A percentile compares a stretch with the other conserved stretches of the same genome.
Evolutionary conservation across 75 land plant genomes (phyloP).

Genomic region (Selaginella moellendorffii): DNA sequence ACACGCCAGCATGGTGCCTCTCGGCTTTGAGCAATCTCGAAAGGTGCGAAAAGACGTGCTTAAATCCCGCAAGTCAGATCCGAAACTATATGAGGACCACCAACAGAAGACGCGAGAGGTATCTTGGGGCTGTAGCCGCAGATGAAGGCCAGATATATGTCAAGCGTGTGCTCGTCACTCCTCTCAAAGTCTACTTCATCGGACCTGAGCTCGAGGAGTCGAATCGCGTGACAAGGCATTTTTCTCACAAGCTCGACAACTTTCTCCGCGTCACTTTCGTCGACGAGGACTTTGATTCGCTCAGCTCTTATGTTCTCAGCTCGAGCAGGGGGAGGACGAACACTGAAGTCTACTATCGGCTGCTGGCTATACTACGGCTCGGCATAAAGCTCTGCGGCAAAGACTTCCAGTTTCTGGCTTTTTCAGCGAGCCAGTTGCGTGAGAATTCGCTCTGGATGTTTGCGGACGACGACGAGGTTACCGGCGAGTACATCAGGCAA

Average conservation of each 20-base stretch:
- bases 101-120: neutral
- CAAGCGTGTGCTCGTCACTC: slow-evolving; percentile 58
- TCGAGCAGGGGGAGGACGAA: neutral
- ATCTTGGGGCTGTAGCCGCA: neutral
- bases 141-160: slow-evolving; percentile 44
- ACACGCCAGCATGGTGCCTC: neutral
- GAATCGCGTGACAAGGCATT: slow-evolving; percentile 63
- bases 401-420: slow-evolving; percentile 61
- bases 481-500: slow-evolving; percentile 19
- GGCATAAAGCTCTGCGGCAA: slow-evolving; percentile 37
- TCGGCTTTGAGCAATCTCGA: slow-evolving; percentile 21
- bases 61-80: slow-evolving; percentile 38
- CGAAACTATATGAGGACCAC: slow-evolving; percentile 13
- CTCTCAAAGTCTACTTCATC: slow-evolving; percentile 53
- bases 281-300: slow-evolving; percentile 49
- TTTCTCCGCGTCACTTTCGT: slow-evolving; percentile 69
- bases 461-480: slow-evolving; percentile 30
- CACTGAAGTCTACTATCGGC: slow-evolving; percentile 22
- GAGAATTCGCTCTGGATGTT: slow-evolving; percentile 90
- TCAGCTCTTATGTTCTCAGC: slow-evolving; percentile 35
- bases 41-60: slow-evolving; percentile 28
- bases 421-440: slow-evolving; percentile 74
- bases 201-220: slow-evolving; percentile 80
- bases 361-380: slow-evolving; percentile 15
- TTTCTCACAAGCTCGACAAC: slow-evolving; percentile 34